Percentiles rank a stretch among this genome's conserved stretches.
Conservation (phyloP, 2,329 filamentous ascomycete genomes). For the Fusarium avenaceum region DNA sequence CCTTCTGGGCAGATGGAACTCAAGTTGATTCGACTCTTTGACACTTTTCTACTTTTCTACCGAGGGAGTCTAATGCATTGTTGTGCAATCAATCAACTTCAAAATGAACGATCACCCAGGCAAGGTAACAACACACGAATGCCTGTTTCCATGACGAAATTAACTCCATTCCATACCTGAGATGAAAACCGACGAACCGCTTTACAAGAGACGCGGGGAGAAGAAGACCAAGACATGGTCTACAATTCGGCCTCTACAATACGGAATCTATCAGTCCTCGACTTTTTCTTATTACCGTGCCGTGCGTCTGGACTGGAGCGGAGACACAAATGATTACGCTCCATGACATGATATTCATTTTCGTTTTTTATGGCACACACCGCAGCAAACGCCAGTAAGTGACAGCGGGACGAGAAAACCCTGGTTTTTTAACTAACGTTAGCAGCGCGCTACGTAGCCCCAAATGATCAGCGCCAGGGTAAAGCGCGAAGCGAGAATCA, state of each 20-base stretch:
- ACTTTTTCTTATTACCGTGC: not conserved
- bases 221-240: not conserved
- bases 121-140: constrained; percentile 14
- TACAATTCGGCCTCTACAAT: not conserved
- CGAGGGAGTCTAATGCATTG: not conserved
- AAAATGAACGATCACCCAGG: not conserved
- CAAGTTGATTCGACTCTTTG: not conserved
- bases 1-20: not conserved
- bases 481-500: constrained; percentile 13
- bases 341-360: not conserved
- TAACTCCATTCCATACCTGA: constrained; percentile 24
- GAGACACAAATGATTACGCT: constrained; percentile 6
- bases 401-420: constrained; percentile 10
- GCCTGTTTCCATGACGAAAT: constrained; percentile 23
- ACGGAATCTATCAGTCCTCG: not conserved
- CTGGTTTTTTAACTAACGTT: not conserved
- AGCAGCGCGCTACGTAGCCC: constrained; percentile 14
- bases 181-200: not conserved
- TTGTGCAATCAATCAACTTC: not conserved
- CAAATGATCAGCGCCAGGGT: not conserved
- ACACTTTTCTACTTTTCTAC: not conserved
- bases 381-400: constrained; percentile 12
- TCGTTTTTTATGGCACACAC: constrained; percentile 12
- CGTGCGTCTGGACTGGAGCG: constrained; percentile 1
- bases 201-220: not conserved